Conservation (phyloP, 129 eudicot genomes). For the Apium graveolens region DNA sequence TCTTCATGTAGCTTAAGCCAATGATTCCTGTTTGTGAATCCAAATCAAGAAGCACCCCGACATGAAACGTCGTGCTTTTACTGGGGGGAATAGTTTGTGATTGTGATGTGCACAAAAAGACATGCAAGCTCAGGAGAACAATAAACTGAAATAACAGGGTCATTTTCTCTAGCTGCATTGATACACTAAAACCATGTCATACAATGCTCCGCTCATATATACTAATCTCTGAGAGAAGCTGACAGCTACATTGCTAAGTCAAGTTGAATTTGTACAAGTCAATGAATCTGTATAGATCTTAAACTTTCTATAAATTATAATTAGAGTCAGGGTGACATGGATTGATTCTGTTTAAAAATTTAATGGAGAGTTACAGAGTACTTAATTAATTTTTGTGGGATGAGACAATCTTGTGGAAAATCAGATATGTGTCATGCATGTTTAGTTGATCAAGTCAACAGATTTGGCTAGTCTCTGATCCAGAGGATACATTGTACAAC, state of each 20-base stretch:
- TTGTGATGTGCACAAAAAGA: neutral
- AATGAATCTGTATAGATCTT: neutral
- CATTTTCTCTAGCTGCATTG: constrained; percentile 1
- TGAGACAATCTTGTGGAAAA: neutral
- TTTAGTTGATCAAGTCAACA: neutral
- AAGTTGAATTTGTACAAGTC: constrained; percentile 6
- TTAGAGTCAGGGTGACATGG: neutral
- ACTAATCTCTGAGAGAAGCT: neutral
- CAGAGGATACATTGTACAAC: neutral
- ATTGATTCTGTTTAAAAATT: neutral
- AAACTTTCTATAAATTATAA: neutral
- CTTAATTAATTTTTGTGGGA: neutral
- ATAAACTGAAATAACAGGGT: neutral
- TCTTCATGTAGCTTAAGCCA: constrained; percentile 9
- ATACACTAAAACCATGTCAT: neutral
- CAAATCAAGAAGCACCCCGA: constrained; percentile 26
- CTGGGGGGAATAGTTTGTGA: neutral
- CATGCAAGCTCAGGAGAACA: neutral
- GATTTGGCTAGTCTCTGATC: neutral
- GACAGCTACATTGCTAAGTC: neutral
- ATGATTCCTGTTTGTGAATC: constrained; percentile 13
- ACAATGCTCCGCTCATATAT: neutral
- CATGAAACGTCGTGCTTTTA: constrained; percentile 6
- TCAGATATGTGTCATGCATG: neutral
- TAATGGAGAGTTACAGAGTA: neutral